A percentile compares a stretch with the other conserved stretches of the same genome.
phyloP scores from a whole-genome alignment of 2,329 filamentous ascomycete species.

The Didymella exigua region DNA sequence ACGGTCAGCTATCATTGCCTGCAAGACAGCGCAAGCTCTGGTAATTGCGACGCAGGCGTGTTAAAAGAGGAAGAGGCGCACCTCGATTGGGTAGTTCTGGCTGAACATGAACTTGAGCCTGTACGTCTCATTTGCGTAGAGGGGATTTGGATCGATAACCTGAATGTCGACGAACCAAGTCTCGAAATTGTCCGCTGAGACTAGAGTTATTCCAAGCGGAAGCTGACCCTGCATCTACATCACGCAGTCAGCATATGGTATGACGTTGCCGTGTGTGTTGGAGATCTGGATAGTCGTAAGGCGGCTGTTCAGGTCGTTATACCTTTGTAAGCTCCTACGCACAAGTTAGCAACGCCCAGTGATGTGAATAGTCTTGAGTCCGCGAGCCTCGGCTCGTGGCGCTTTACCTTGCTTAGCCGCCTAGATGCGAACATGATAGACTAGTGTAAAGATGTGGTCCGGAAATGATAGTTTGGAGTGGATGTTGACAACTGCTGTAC shows the following conservation, averaged over 20 bases:
- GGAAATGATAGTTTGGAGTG: neutral
- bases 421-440: constrained; percentile 58
- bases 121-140: constrained; percentile 81
- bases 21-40: neutral
- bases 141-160: constrained; percentile 86
- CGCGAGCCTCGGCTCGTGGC: neutral
- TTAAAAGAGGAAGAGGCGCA: constrained; percentile 1
- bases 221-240: constrained; percentile 62
- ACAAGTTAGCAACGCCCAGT: neutral
- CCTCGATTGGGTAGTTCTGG: constrained; percentile 81
- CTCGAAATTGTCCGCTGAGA: constrained; percentile 79
- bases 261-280: neutral
- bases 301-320: neutral
- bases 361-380: neutral
- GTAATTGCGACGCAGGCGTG: neutral
- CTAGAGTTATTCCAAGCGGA: constrained; percentile 74
- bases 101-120: constrained; percentile 87
- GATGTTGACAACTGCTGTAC: neutral
- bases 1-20: neutral
- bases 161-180: constrained; percentile 93
- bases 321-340: constrained; percentile 31
- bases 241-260: neutral
- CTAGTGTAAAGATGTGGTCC: neutral
- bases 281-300: neutral
- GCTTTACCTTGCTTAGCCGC: constrained; percentile 54